Percentiles rank a stretch among this genome's conserved stretches.
Evolutionary conservation across 1,284 basidiomycete species (phyloP).

Genomic region (Austroboletus olivaceoglutinosus): DNA sequence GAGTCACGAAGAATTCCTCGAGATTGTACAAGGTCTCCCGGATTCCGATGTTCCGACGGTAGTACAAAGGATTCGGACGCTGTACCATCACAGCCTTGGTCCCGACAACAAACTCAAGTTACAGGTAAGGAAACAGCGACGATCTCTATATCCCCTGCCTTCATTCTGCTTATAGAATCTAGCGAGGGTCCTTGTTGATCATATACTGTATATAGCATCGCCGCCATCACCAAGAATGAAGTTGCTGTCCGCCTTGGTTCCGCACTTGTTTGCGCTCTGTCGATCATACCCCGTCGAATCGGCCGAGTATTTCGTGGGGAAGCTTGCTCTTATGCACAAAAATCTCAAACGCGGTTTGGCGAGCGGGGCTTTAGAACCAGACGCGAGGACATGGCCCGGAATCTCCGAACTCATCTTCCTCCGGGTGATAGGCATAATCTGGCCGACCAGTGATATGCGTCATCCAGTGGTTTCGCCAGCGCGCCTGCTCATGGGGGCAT

Average conservation of each 20-base stretch:
- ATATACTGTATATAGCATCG: conserved; percentile 77
- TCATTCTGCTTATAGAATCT: conserved; percentile 50
- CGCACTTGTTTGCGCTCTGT: conserved; percentile 80
- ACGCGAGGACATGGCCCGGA: conserved; percentile 87
- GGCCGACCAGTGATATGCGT: conserved; percentile 94
- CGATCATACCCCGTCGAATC: conserved; percentile 80
- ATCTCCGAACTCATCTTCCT: conserved; percentile 81
- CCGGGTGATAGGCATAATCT: conserved; percentile 76
- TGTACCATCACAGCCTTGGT: conserved; percentile 89
- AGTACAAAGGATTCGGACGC: conserved; percentile 85
- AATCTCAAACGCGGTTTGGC: conserved; percentile 86
- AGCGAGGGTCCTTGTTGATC: conserved; percentile 85
- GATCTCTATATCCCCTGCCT: conserved; percentile 6
- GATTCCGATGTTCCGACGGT: conserved; percentile 79
- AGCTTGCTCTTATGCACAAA: conserved; percentile 91
- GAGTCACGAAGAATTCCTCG: conserved; percentile 85
- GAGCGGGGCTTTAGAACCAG: conserved; percentile 60
- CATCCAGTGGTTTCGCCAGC: conserved; percentile 89
- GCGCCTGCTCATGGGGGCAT: conserved; percentile 86
- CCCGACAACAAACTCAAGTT: conserved; percentile 92
- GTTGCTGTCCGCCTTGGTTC: conserved; percentile 69
- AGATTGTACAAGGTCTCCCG: conserved; percentile 69
- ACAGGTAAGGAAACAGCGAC: conserved; percentile 53
- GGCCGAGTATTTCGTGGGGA: conserved; percentile 78
- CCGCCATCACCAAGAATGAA: conserved; percentile 59